Evolutionary conservation across 768 basidiomycete species (phyloP).

Genomic region (Candolleomyces eurysporus): DNA sequence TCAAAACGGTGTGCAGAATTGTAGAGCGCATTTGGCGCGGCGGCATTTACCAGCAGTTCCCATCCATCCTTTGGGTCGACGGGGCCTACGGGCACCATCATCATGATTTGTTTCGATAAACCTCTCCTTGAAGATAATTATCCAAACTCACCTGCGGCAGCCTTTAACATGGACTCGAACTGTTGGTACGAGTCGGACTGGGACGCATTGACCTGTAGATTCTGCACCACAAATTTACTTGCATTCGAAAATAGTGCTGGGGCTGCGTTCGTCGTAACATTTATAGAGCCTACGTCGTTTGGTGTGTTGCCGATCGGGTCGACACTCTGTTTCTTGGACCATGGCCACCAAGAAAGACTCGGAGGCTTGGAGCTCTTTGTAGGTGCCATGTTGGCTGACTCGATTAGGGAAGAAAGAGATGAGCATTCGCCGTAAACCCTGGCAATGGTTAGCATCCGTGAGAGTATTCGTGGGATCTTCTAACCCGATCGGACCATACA

Average conservation of each 20-base stretch:
- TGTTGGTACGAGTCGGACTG: too few relatives aligned
- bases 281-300: background rate
- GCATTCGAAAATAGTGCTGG: background rate
- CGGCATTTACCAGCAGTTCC: background rate
- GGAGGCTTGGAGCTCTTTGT: too few relatives aligned
- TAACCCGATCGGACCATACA: too few relatives aligned
- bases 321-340: background rate
- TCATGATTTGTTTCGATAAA: background rate
- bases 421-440: too few relatives aligned
- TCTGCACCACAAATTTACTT: background rate
- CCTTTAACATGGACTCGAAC: background rate
- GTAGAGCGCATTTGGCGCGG: background rate
- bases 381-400: too few relatives aligned
- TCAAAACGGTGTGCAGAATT: constrained; percentile 5
- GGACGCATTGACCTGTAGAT: too few relatives aligned
- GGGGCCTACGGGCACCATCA: background rate
- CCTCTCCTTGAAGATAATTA: background rate
- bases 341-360: background rate
- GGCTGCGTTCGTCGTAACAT: background rate
- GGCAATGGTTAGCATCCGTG: background rate
- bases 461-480: too few relatives aligned
- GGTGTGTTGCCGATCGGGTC: background rate
- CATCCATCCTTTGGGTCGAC: background rate
- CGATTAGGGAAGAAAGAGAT: too few relatives aligned
- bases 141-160: background rate